Base-by-base conservation (phyloP, 306 rosid genomes). In the Abrus precatorius region DNA sequence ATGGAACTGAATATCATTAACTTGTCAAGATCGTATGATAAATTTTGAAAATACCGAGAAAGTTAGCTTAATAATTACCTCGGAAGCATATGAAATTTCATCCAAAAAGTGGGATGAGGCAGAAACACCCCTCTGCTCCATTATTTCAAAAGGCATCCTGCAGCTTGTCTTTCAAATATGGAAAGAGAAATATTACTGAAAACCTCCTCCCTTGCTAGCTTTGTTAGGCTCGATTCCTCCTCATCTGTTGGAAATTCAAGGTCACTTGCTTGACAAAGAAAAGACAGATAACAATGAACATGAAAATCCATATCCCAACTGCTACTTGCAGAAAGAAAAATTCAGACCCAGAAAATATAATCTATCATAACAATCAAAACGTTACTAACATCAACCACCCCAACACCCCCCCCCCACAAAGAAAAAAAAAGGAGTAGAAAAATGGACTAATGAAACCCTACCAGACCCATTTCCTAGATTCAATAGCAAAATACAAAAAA, bases 101-200 rank as follows among this genome's bases (percentile, higher is more conserved):
- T 87, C 94, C 82, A 78, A 92, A 77, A 80, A 80, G 79, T 80
- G 95, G 30, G 95, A 72, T 50, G 95, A 82, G 84, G 90, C 87
- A 63, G 93, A 65, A 40, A 84, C 88, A 52, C 89, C 89, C 83
- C 91, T 87, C 72, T 88, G 90, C 69, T 88, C 91, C 92, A 83
- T 88, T 63, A 89, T 41, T 85, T 93, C 91, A 79, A 84, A 93
- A 84, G 94, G 94, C 97, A 93, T 93, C 75, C 86, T 83, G 85
- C 81, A 78, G 83, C 80, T 81, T 74, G 79, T 83, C 85, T 81
- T 54, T 77, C 70, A 79, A 78, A 66, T 53, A 33, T 49, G 32
- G 14, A 75, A 84, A 62, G 61, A 44, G 14, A 34, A 63, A n/a
- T 66, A 62, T 32, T 14, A 67, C 63, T 8, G 43, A 69, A 76